Base-by-base conservation (phyloP, 2,329 filamentous ascomycete species). In the Nakataea oryzae region DNA sequence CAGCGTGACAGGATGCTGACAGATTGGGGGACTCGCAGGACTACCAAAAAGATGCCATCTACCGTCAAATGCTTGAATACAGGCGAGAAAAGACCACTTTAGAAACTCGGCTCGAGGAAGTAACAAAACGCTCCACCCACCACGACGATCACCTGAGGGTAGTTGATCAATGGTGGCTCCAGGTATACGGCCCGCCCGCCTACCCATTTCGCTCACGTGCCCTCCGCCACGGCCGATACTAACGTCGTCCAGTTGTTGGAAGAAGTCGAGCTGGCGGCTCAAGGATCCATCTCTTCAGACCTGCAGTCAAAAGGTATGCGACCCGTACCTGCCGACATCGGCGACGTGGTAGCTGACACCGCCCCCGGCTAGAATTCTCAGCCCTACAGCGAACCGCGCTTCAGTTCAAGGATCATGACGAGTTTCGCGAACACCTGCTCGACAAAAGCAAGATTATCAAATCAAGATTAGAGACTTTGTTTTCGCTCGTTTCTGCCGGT, bases 1-100 rank as follows among this genome's bases (percentile, higher is more conserved):
- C 62, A 66, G 64, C 68, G 29, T 21, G 27, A n/a, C 50, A 55
- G 66, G 64, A 65, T 67, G 65, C 64, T 69, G 69, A 69, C 71
- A 30, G 28, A 32, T 28, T 27, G 71, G 72, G 74, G 58, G 41
- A 3, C 41, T 50, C 67, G 72, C 64, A 96, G 91, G 86, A 89
- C 72, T 95, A 89, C 71, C 90, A 93, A 77, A 99, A 97, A 78
- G 95, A 96, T 79, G 95, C 95, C 66, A 96, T 99, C 73, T 88
- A 90, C 70, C 91, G 96, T 63, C 93, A 97, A 77, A 96, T 99
- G 92, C 90, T 92, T 72, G 95, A 97, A 76, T 97, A 96, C 76
- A 96, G 96, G 77, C 87, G 95, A 69, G 91, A 96, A 73, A 93
- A 92, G 73, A 81, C 83, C 63, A 89, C 89, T 54, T 79, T 96